Conservation (phyloP, 78 protist genomes). For the Dictyostelium intermedium region DNA sequence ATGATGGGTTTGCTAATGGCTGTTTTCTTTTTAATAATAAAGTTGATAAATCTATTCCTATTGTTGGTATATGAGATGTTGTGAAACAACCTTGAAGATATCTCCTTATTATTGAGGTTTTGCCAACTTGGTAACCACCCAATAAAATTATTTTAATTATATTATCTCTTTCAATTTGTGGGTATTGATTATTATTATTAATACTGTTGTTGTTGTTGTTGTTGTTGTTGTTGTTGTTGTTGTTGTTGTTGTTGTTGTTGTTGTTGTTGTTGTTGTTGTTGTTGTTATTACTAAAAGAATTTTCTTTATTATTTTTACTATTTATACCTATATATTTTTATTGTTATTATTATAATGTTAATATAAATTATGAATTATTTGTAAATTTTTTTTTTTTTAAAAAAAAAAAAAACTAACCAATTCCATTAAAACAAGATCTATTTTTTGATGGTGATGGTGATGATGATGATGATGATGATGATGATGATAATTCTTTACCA, state of each 20-base stretch:
- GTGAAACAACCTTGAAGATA: conserved; percentile 61
- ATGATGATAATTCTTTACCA: not conserved
- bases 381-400: not conserved
- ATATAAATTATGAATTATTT: no score
- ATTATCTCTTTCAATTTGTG: conserved; percentile 1
- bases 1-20: not conserved
- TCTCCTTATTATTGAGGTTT: conserved; percentile 49
- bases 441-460: not conserved
- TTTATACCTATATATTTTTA: not conserved
- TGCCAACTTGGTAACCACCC: conserved; percentile 58
- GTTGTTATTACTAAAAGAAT: not conserved
- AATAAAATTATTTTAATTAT: conserved; percentile 1
- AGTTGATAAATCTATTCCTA: conserved; percentile 43
- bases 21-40: not conserved
- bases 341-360: no score
- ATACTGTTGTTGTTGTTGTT: not conserved
- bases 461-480: not conserved
- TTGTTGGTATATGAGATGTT: conserved; percentile 33
- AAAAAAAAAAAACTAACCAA: conserved; percentile 9
- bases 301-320: not conserved
- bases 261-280: no score
- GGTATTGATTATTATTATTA: not conserved
- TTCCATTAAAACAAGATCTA: conserved; percentile 5
- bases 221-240: no score
- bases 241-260: no score